Percentiles rank a stretch among this genome's conserved stretches.
phyloP scores from a whole-genome alignment of 768 basidiomycete species.

The Mycena vulgaris region DNA sequence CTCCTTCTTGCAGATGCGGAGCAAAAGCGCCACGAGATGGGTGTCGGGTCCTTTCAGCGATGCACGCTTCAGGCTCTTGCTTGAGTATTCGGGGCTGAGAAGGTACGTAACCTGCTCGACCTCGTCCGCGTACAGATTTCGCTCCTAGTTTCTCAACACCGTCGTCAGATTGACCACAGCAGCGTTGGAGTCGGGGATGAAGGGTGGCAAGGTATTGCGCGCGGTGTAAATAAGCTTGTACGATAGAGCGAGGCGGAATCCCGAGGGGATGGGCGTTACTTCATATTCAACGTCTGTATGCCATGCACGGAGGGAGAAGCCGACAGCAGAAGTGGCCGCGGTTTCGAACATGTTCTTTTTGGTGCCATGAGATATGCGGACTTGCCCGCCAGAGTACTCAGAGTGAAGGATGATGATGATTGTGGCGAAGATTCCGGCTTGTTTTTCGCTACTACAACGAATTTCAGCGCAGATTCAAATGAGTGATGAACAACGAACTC shows the following conservation, averaged over 20 bases:
- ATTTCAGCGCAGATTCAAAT: neutral
- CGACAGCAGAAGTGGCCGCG: slow-evolving; percentile 46
- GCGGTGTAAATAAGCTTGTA: slow-evolving; percentile 66
- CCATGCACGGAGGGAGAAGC: slow-evolving; percentile 62
- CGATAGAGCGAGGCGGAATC: slow-evolving; percentile 65
- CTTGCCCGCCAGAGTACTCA: slow-evolving; percentile 60
- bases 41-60: slow-evolving; percentile 59
- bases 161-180: slow-evolving; percentile 44
- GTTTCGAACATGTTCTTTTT: slow-evolving; percentile 54
- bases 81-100: slow-evolving; percentile 48
- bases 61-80: slow-evolving; percentile 40
- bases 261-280: slow-evolving; percentile 63
- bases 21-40: slow-evolving; percentile 42
- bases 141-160: slow-evolving; percentile 57
- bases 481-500: slow-evolving; percentile 52
- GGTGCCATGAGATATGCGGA: slow-evolving; percentile 58
- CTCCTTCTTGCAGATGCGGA: slow-evolving; percentile 46
- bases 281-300: slow-evolving; percentile 69
- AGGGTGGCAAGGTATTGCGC: slow-evolving; percentile 45
- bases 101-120: slow-evolving; percentile 47
- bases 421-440: slow-evolving; percentile 67
- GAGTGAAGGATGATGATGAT: slow-evolving; percentile 65
- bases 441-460: slow-evolving; percentile 59
- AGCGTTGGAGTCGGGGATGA: slow-evolving; percentile 44
- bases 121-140: slow-evolving; percentile 40